These are phyloP conservation scores for Diaporthe citrichinensis DNA, from an alignment of 2,329 filamentous ascomycete species.

Conservation along the genomic window DNA sequence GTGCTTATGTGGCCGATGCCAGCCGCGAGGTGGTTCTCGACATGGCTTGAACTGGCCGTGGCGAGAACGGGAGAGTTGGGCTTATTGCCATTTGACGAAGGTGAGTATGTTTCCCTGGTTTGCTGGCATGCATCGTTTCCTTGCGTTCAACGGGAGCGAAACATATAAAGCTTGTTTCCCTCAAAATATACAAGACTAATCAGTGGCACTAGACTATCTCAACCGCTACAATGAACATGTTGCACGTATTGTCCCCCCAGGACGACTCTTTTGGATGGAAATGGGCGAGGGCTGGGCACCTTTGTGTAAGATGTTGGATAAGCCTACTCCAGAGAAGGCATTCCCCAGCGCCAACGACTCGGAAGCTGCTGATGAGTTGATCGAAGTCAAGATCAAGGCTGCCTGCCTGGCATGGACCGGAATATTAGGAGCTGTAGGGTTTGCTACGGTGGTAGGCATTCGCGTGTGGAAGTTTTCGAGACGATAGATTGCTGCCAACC, in stretches of 20 bases:
- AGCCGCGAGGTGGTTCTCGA: not conserved
- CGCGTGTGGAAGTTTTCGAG: not conserved
- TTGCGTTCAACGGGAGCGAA: no score
- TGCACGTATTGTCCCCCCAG: not conserved
- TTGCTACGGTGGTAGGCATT: not conserved
- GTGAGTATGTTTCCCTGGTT: not conserved
- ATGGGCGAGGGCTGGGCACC: constrained; percentile 28
- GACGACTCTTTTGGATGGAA: constrained; percentile 22
- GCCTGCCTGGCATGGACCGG: not conserved
- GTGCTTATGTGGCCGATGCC: constrained; percentile 24
- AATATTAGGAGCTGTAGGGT: not conserved
- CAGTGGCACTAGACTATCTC: not conserved
- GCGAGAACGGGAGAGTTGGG: not conserved
- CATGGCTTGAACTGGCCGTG: constrained; percentile 1
- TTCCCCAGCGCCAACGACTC: constrained; percentile 24
- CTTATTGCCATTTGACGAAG: constrained; percentile 5
- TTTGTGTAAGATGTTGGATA: constrained; percentile 29
- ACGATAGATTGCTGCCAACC: not conserved
- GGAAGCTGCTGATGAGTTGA: not conserved
- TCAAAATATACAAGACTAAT: not conserved
- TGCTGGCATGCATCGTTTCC: not conserved
- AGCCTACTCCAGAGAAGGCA: constrained; percentile 3
- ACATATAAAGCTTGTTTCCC: not conserved
- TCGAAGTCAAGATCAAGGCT: not conserved
- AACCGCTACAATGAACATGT: constrained; percentile 1